Base-by-base conservation (phyloP, 2,329 filamentous ascomycete species). In the Pyrenophora teres region DNA sequence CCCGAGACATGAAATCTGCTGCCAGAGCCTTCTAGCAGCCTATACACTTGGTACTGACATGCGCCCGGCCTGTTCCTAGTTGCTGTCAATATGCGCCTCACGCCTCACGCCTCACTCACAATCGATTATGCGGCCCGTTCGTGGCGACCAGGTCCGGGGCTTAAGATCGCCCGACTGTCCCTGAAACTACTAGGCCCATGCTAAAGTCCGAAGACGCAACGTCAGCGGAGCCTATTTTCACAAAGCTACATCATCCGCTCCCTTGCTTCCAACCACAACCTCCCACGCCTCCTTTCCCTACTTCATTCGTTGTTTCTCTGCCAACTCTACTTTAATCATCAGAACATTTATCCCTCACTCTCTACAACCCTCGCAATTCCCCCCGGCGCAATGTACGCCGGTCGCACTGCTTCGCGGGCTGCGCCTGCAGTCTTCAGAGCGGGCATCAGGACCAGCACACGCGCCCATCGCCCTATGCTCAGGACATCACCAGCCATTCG, bases 401-500 rank as follows among this genome's bases (percentile, higher is more conserved):
- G 73, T 61, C 74, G 75, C 63, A 69, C 73, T 56, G 74, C 76
- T 50, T 68, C 74, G 40, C 70, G 76, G 60, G 72, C 78, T 60
- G 75, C 77, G 56, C 78, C 78, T 57, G 69, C 78, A 52, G 70
- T 80, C 49, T 73, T 80, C 50, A 72, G 77, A 55, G 72, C 71
- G 50, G 76, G 76, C 56, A 72, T 73, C 54, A 71, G 77, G 61
- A 70, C 72, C 50, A 72, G 74, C 50, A 73, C 73, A 46, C 71
- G 75, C 36, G 68, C 74, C 33, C 70, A 73, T 47, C 67, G 74
- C 38, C 67, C 70, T 35, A 69, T 83, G 38, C 81, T 80, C 50
- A 75, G 78, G 41, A 77, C 81, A 40, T 58, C 84, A 18, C 80
- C 80, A 27, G 83, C 84, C 8, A 76, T 86, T 42, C 83, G 83